Evolutionary conservation across 1,139 yeast species (phyloP).

Genomic region (Hansenula lynferdii): DNA sequence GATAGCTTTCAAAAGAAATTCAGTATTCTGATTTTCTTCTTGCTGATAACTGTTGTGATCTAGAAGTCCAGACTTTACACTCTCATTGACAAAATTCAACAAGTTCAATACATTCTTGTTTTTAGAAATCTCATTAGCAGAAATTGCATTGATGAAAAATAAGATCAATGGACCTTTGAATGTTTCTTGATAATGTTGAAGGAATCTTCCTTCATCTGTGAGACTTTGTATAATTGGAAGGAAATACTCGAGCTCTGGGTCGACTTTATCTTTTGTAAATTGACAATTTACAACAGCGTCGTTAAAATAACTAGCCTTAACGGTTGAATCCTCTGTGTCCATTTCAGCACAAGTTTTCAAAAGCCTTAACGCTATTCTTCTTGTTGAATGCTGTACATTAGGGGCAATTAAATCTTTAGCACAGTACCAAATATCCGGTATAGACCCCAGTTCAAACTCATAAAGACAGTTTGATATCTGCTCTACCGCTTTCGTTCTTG

Average conservation of each 20-base stretch:
- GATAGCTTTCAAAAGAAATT: slow-evolving; percentile 30
- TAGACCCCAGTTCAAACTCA: slow-evolving; percentile 49
- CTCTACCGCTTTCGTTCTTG: slow-evolving; percentile 49
- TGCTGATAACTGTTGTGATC: slow-evolving; percentile 20
- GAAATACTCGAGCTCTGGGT: slow-evolving; percentile 50
- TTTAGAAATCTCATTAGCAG: slow-evolving; percentile 16
- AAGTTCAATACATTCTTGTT: slow-evolving; percentile 24
- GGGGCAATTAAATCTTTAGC: slow-evolving; percentile 51
- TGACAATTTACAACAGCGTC: slow-evolving; percentile 49
- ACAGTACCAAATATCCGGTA: slow-evolving; percentile 75
- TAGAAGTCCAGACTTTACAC: slow-evolving; percentile 20
- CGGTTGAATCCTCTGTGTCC: slow-evolving; percentile 44
- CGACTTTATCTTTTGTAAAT: slow-evolving; percentile 33
- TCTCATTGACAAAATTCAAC: slow-evolving; percentile 28
- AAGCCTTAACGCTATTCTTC: slow-evolving; percentile 52
- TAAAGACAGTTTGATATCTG: slow-evolving; percentile 46
- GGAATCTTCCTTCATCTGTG: slow-evolving; percentile 57
- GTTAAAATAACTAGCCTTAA: slow-evolving; percentile 52
- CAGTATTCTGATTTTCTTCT: slow-evolving; percentile 33
- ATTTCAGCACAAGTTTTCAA: slow-evolving; percentile 54
- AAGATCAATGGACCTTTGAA: slow-evolving; percentile 39
- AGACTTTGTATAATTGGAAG: slow-evolving; percentile 46
- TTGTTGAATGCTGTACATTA: slow-evolving; percentile 35
- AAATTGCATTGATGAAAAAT: slow-evolving; percentile 24
- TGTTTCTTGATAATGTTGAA: slow-evolving; percentile 52